Evolutionary conservation across 225 moss, liverwort and hornwort species (phyloP).

Genomic region (Pleurozium schreberi): DNA sequence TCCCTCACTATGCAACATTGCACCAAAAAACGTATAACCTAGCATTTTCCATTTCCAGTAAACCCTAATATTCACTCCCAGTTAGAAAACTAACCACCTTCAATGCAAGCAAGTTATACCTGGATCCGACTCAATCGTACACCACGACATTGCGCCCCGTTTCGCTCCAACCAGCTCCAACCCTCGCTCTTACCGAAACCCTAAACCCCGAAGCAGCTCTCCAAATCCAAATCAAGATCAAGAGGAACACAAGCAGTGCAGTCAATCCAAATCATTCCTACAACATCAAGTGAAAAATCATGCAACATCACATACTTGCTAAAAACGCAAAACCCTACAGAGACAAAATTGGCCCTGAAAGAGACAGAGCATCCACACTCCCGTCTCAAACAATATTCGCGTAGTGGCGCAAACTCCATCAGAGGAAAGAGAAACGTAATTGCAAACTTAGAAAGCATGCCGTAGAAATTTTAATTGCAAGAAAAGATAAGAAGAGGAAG

Average conservation of each 20-base stretch:
- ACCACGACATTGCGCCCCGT: slow-evolving; percentile 67
- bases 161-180: not conserved
- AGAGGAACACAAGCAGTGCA: not conserved
- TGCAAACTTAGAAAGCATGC: not conserved
- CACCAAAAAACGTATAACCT: not conserved
- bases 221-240: not conserved
- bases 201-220: not conserved
- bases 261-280: not conserved
- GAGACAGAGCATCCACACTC: not conserved
- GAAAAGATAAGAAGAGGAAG: not conserved
- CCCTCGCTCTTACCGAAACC: not conserved
- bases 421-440: not conserved
- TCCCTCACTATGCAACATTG: not conserved
- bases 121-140: slow-evolving; percentile 93
- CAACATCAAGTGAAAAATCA: not conserved
- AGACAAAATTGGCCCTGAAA: not conserved
- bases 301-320: not conserved
- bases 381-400: not conserved
- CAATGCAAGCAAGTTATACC: slow-evolving; percentile 11
- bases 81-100: not conserved
- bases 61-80: slow-evolving; percentile 5
- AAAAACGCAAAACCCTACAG: not conserved
- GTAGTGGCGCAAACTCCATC: not conserved
- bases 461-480: not conserved
- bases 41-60: not conserved